Conservation (phyloP, 441 rosid genomes). For the Adansonia gregorii region DNA sequence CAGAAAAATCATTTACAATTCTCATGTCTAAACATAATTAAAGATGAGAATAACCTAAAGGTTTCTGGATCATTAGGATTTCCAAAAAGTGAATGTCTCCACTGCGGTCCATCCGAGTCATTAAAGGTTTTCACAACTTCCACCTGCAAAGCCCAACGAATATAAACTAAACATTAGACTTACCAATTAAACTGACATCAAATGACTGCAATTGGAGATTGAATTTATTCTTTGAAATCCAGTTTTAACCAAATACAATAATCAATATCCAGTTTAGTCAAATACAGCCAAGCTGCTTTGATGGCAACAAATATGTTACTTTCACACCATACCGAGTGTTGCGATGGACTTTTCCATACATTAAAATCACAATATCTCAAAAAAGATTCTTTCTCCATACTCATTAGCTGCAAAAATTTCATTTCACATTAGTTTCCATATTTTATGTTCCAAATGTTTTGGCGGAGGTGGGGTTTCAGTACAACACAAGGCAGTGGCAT, state of each 20-base stretch:
- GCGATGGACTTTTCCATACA: slow-evolving; percentile 6
- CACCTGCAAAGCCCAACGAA: slow-evolving; percentile 49
- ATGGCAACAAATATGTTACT: background rate
- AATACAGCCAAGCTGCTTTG: slow-evolving; percentile 7
- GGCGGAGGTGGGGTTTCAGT: slow-evolving; percentile 1
- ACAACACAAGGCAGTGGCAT: background rate
- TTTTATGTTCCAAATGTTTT: background rate
- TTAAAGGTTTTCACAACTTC: slow-evolving; percentile 86
- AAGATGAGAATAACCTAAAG: slow-evolving; percentile 64
- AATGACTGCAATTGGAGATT: slow-evolving; percentile 5
- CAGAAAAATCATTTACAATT: background rate
- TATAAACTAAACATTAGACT: slow-evolving; percentile 7
- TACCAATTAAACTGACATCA: slow-evolving; percentile 18
- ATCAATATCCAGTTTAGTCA: background rate
- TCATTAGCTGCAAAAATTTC: background rate
- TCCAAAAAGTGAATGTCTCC: slow-evolving; percentile 94
- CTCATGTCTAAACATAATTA: slow-evolving; percentile 9
- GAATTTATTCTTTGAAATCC: slow-evolving; percentile 1
- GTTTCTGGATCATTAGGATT: slow-evolving; percentile 96
- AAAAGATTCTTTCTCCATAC: background rate
- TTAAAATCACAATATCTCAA: background rate
- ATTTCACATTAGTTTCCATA: background rate
- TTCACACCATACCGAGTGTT: slow-evolving; percentile 2
- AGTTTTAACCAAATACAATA: slow-evolving; percentile 14
- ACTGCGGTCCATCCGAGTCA: slow-evolving; percentile 84